Conservation (phyloP, 768 basidiomycete species). For the Boletus patriciae region DNA sequence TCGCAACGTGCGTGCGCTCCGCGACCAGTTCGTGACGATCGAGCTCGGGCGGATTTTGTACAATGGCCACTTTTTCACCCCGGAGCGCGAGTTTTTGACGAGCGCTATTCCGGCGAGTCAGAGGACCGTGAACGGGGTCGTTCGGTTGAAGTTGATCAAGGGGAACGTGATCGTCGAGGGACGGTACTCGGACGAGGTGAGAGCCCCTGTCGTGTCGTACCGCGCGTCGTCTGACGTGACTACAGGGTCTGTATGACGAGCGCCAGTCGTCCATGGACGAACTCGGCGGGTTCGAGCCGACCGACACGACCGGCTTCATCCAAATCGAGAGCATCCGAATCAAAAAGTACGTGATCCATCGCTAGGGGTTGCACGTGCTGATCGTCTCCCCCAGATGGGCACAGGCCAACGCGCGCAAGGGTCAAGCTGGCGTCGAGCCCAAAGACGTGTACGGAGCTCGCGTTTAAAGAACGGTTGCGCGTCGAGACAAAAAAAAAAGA, state of each 20-base stretch:
- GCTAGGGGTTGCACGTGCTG: neutral
- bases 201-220: constrained; percentile 9
- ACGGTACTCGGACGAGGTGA: constrained; percentile 80
- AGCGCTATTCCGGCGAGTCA: constrained; percentile 91
- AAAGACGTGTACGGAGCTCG: constrained; percentile 79
- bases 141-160: constrained; percentile 90
- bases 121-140: constrained; percentile 92
- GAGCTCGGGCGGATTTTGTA: constrained; percentile 90
- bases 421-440: constrained; percentile 73
- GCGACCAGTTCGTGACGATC: constrained; percentile 94
- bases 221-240: neutral
- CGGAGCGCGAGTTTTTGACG: constrained; percentile 93
- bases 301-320: constrained; percentile 94
- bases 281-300: constrained; percentile 96
- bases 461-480: constrained; percentile 31
- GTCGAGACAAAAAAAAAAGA: neutral
- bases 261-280: constrained; percentile 98
- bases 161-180: constrained; percentile 96
- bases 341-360: constrained; percentile 71
- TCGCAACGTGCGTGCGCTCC: constrained; percentile 89
- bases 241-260: constrained; percentile 90
- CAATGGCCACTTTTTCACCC: constrained; percentile 99
- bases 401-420: constrained; percentile 81
- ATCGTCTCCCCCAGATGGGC: constrained; percentile 62
- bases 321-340: constrained; percentile 97